phyloP scores from a whole-genome alignment of 768 basidiomycete genomes.

The Rubroboletus pulcherrimus region DNA sequence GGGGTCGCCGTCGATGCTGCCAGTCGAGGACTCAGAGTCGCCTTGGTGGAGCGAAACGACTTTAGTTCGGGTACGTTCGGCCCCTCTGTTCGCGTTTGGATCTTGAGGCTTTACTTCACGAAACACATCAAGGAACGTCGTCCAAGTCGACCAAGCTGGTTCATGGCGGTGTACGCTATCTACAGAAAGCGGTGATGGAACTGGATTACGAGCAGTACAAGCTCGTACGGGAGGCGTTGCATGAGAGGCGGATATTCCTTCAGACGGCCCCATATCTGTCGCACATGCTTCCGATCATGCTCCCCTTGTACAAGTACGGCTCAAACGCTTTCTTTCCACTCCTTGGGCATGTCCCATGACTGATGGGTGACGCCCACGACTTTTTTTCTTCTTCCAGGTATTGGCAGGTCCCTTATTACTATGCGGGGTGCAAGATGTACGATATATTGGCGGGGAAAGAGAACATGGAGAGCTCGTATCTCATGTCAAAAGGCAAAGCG shows the following conservation, averaged over 20 bases:
- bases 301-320: conserved; percentile 88
- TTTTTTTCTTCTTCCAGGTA: conserved; percentile 45
- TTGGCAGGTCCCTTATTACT: conserved; percentile 98
- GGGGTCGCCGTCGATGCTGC: conserved; percentile 97
- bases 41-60: conserved; percentile 89
- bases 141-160: conserved; percentile 98
- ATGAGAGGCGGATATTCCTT: conserved; percentile 89
- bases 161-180: conserved; percentile 95
- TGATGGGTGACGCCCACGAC: not conserved
- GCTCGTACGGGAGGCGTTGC: conserved; percentile 91
- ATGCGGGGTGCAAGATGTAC: conserved; percentile 93
- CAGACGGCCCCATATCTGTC: conserved; percentile 94
- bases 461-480: conserved; percentile 93
- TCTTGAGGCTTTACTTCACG: too few species aligned
- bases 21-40: conserved; percentile 86
- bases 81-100: too few species aligned
- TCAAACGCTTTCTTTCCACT: not conserved
- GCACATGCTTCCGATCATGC: conserved; percentile 92
- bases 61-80: conserved; percentile 68
- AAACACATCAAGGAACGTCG: conserved; percentile 44
- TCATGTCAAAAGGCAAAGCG: conserved; percentile 93
- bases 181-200: conserved; percentile 95
- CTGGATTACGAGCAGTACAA: conserved; percentile 97
- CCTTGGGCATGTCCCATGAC: not conserved
- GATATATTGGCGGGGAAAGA: conserved; percentile 92